Evolutionary conservation across 169 alveolate genomes (phyloP), one percentile per base, ranked within the genome.

Genomic region (Plasmodium fragile): DNA sequence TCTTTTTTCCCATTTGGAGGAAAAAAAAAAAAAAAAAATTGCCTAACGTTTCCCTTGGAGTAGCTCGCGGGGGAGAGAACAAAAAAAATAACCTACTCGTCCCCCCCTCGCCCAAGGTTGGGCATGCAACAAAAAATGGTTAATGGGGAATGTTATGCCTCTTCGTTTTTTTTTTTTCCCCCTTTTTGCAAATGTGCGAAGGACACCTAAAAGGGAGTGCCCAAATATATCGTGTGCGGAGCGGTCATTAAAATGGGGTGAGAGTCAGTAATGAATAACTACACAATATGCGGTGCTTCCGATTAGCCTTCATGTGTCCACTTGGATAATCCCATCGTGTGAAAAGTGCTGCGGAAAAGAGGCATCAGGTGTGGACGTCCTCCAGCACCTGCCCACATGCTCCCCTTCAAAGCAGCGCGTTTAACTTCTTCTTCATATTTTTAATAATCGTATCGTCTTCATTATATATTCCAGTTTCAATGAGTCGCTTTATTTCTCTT

Each of bases 401-500:
- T 13, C 75, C 30, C 36, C 16, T 22, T 65, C 75, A 65, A 22
- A 65, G 75, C 36, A 65, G 75, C 36, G 72, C 69, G 52, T 43
- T 82, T 4, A 83, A 45, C 25, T 73, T 83, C 59, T 72, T 83
- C 55, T 83, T 83, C 92, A 83, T 83, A 72, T 52, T 83, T 43
- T 71, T 25, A n/a, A 83, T 83, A 45, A 83, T 84, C 41, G 78
- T 71, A 30, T 84, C 93, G 30, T 84, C 83, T 45, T 84, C 93
- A 25, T 84, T 84, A 34, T 84, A 84, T 84, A 84, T 84, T 16
- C 93, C 93, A 1, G 78, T 72, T 45, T 84, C 80, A 59, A 84
- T 84, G 75, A 84, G 43, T 49, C 93, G 59, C 30, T 75, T 73
- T 49, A 84, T 84, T 84, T 84, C 93, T 25, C 85, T 84, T 75